These are phyloP conservation scores for Kodamaea laetipori DNA, from an alignment of 805 yeast genomes.

Conservation along the genomic window DNA sequence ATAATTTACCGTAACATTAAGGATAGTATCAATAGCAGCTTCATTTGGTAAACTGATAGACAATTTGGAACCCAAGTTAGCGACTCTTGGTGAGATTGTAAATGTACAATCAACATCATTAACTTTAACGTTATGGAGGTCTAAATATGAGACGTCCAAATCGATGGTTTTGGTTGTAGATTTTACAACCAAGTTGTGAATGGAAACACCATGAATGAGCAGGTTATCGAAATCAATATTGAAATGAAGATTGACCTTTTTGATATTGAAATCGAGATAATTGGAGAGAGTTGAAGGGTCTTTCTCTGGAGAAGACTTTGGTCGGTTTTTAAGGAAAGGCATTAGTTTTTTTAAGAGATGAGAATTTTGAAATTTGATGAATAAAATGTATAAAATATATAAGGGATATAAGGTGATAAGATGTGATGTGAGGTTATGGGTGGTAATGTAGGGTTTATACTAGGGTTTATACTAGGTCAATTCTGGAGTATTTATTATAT, in stretches of 20 bases:
- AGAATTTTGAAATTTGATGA: too few relatives aligned
- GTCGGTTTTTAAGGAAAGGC: too few relatives aligned
- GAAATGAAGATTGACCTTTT: constrained; percentile 23
- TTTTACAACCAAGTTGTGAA: constrained; percentile 19
- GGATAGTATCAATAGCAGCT: background rate
- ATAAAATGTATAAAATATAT: too few relatives aligned
- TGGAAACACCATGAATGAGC: constrained; percentile 26
- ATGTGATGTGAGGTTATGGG: too few relatives aligned
- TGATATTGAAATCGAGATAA: constrained; percentile 26
- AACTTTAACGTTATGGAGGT: constrained; percentile 21
- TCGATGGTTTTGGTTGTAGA: constrained; percentile 14
- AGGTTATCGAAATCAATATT: constrained; percentile 28
- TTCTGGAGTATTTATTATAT: too few relatives aligned
- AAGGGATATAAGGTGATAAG: too few relatives aligned
- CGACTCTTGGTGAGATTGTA: constrained; percentile 16
- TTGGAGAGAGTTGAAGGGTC: constrained; percentile 73
- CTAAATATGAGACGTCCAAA: constrained; percentile 32
- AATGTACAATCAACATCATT: constrained; percentile 20
- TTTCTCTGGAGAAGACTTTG: constrained; percentile 49
- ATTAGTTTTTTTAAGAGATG: too few relatives aligned
- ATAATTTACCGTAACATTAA: constrained; percentile 21
- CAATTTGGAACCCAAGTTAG: constrained; percentile 31
- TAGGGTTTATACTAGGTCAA: too few relatives aligned
- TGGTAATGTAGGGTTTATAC: too few relatives aligned
- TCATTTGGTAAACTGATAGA: constrained; percentile 17